Evolutionary conservation across 495 filamentous ascomycete species (phyloP), one percentile per base, ranked within the genome.

Genomic region (Astrocystis sublimbata): DNA sequence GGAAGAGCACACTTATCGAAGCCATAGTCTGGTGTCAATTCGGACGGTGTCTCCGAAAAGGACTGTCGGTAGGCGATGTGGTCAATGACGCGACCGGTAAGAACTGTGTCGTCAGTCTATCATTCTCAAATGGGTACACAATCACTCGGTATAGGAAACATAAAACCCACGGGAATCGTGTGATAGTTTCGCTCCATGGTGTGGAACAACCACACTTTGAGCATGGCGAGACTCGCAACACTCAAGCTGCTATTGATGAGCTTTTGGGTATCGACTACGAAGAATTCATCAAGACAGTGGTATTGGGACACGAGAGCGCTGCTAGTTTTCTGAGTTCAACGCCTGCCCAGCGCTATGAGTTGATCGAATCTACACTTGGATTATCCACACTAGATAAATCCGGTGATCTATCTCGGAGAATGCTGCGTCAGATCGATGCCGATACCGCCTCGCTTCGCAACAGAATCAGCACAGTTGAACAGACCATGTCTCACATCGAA

Each of bases 21-120:
- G 73, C 73, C n/a, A 65, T 73, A 17, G 68, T 68, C 2, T 75
- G 71, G 73, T 75, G 69, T 36, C 73, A 74, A 30, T 75, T 74
- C 30, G 73, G 73, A 7, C 61, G 56, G 19, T 72, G 70, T 17
- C 62, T 74, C 38, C 68, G 73, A 10, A 65, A 58, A 26, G 69
- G 71, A 2, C 53, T 73, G 9, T 55, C 47, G 12, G 69, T 65
- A 7, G 62, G 66, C 4, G 71, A 73, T 30, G 71, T 71, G 24
- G 68, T 75, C 60, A 75, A 75, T 38, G 73, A 75, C 46, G 49
- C 60, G 35, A 56, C 63, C n/a, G 53, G 62, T 28, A 68, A 56
- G 58, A 56, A 67, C 36, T 74, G 67, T 40, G 58, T 59, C 28
- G 71, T 73, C 31, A 47, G 62, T 33, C 60, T 73, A 10, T 64